Evolutionary conservation across 2,329 filamentous ascomycete species (phyloP).

Genomic region (Pseudophaeomoniella oleicola): DNA sequence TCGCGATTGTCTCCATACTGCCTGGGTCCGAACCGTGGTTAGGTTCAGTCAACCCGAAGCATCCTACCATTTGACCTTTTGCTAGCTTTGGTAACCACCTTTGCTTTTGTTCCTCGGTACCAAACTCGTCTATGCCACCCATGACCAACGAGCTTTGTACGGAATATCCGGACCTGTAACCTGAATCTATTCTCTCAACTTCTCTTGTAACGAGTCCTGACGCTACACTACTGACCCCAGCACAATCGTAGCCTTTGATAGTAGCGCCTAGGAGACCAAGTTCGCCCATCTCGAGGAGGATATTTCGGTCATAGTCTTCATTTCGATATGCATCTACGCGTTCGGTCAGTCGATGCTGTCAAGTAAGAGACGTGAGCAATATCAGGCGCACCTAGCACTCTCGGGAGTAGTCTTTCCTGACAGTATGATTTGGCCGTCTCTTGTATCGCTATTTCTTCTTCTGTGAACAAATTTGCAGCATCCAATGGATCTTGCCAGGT

Average conservation of each 20-base stretch:
- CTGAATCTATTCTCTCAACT: slow-evolving; percentile 80
- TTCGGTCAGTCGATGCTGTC: neutral
- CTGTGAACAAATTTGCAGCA: slow-evolving; percentile 61
- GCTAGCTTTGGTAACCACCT: slow-evolving; percentile 68
- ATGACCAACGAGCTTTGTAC: slow-evolving; percentile 88
- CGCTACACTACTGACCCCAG: slow-evolving; percentile 74
- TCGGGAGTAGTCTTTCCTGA: slow-evolving; percentile 72
- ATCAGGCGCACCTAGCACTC: slow-evolving; percentile 58
- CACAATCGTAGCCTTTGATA: slow-evolving; percentile 77
- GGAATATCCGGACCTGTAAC: slow-evolving; percentile 84
- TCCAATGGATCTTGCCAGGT: slow-evolving; percentile 86
- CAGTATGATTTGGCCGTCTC: slow-evolving; percentile 90
- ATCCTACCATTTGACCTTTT: slow-evolving; percentile 67
- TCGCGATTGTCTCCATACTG: slow-evolving; percentile 79
- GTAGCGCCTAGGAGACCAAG: slow-evolving; percentile 76
- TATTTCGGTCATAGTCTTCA: slow-evolving; percentile 73
- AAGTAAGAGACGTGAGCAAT: slow-evolving; percentile 2
- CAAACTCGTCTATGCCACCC: slow-evolving; percentile 82
- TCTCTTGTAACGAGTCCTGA: slow-evolving; percentile 82
- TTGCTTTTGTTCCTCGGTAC: slow-evolving; percentile 75
- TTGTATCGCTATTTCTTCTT: slow-evolving; percentile 79
- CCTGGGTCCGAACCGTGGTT: slow-evolving; percentile 88
- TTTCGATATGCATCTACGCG: slow-evolving; percentile 65
- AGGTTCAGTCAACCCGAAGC: slow-evolving; percentile 81
- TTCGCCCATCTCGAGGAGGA: slow-evolving; percentile 83